These are phyloP conservation scores for Phyllosticta citribraziliensis DNA, from an alignment of 2,329 filamentous ascomycete species.

Conservation along the genomic window DNA sequence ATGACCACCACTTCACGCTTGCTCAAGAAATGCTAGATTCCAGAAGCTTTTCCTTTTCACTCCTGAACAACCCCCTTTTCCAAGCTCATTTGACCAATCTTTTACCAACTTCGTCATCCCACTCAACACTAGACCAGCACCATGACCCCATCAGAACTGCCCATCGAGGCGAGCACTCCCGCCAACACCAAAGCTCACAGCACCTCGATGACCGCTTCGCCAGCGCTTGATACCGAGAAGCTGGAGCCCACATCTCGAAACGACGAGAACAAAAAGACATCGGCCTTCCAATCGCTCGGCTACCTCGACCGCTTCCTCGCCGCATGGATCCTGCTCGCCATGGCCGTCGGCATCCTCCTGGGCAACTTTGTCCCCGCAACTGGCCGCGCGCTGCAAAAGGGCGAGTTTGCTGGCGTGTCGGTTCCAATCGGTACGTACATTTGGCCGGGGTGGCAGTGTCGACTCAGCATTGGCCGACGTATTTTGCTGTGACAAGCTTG, in stretches of 20 bases:
- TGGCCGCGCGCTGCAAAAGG: slow-evolving; percentile 54
- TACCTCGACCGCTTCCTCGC: slow-evolving; percentile 38
- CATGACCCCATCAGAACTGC: background rate
- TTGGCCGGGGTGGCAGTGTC: background rate
- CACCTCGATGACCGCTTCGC: background rate
- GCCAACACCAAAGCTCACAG: background rate
- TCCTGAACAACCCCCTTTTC: no score
- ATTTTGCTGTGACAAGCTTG: background rate
- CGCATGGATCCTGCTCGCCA: slow-evolving; percentile 65
- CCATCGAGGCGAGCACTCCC: background rate
- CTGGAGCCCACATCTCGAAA: background rate
- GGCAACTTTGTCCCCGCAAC: slow-evolving; percentile 63
- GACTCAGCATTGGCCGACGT: background rate
- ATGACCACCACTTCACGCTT: background rate
- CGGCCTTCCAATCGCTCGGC: slow-evolving; percentile 29
- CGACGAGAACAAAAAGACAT: background rate
- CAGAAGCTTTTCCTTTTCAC: no score
- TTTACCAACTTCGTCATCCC: no score
- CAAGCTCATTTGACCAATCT: no score
- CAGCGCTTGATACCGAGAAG: background rate
- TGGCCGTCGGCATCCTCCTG: slow-evolving; percentile 63
- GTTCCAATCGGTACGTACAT: slow-evolving; percentile 50
- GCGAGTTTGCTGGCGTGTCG: slow-evolving; percentile 62
- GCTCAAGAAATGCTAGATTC: no score
- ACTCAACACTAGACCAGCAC: background rate